A percentile compares a stretch with the other conserved stretches of the same genome.
Conservation (phyloP, 1,284 basidiomycete genomes). For the Papiliotrema laurentii region DNA sequence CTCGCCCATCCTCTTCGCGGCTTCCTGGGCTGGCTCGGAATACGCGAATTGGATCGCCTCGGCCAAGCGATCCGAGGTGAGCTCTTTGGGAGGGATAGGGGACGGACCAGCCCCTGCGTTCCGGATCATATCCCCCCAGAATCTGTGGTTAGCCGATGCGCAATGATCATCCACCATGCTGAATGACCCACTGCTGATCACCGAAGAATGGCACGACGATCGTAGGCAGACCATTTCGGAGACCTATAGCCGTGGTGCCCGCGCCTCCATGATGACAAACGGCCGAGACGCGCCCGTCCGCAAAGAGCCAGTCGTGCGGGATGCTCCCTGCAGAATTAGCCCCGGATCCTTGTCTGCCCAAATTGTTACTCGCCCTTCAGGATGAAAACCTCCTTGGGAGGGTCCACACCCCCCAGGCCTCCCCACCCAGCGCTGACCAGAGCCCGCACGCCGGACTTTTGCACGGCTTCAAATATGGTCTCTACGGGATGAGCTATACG, state of each 20-base stretch:
- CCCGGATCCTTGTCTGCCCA: background rate
- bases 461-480: slow-evolving; percentile 58
- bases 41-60: slow-evolving; percentile 54
- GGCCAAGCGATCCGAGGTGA: slow-evolving; percentile 53
- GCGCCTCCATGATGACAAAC: slow-evolving; percentile 64
- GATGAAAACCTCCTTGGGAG: slow-evolving; percentile 53
- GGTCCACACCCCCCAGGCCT: slow-evolving; percentile 52
- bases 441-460: slow-evolving; percentile 56
- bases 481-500: slow-evolving; percentile 35
- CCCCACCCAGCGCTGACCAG: slow-evolving; percentile 64
- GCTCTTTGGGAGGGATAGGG: slow-evolving; percentile 55
- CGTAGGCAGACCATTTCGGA: slow-evolving; percentile 59
- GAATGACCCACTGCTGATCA: slow-evolving; percentile 52
- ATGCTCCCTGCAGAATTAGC: slow-evolving; percentile 49
- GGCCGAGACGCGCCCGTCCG: slow-evolving; percentile 54
- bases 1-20: slow-evolving; percentile 55
- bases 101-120: slow-evolving; percentile 59
- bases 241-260: slow-evolving; percentile 59
- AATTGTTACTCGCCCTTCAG: slow-evolving; percentile 35
- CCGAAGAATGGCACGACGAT: slow-evolving; percentile 65
- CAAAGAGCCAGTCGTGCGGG: slow-evolving; percentile 67
- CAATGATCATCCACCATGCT: background rate
- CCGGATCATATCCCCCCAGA: slow-evolving; percentile 56
- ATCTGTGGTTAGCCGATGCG: slow-evolving; percentile 23
- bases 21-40: slow-evolving; percentile 49